These are phyloP conservation scores for Penicillium sp. DNA, from an alignment of 2,329 filamentous ascomycete species.

Conservation along the genomic window DNA sequence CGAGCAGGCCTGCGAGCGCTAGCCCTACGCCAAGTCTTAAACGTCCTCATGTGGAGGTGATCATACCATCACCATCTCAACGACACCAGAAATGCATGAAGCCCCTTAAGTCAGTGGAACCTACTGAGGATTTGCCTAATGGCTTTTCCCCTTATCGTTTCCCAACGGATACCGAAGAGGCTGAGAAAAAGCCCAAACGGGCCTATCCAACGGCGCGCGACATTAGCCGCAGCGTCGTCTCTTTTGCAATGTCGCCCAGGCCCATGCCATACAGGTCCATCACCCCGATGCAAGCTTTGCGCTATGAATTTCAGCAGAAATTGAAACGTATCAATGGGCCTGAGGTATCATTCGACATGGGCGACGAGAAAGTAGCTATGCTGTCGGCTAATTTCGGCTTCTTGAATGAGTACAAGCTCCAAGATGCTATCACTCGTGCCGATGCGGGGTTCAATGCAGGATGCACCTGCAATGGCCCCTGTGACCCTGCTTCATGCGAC, in stretches of 20 bases:
- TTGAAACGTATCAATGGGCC: conserved; percentile 24
- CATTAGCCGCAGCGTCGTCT: conserved; percentile 1
- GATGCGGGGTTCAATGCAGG: conserved; percentile 30
- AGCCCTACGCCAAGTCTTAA: not conserved
- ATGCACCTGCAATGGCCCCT: conserved; percentile 29
- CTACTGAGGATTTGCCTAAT: not conserved
- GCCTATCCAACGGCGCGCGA: conserved; percentile 2
- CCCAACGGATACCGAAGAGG: conserved; percentile 16
- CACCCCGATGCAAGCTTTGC: not conserved
- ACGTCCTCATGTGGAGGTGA: conserved; percentile 7
- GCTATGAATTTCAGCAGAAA: conserved; percentile 6
- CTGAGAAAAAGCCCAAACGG: not conserved
- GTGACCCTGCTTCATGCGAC: conserved; percentile 24
- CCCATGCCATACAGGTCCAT: not conserved
- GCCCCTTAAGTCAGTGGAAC: not conserved
- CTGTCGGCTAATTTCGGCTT: conserved; percentile 38
- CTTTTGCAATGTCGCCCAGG: not conserved
- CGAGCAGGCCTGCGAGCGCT: not conserved
- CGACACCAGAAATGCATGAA: conserved; percentile 16
- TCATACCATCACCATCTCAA: conserved; percentile 24
- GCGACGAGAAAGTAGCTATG: conserved; percentile 18
- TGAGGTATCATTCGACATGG: conserved; percentile 2
- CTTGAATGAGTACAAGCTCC: conserved; percentile 34
- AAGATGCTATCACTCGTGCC: conserved; percentile 25
- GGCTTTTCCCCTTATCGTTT: conserved; percentile 22